These are phyloP conservation scores for Stereocaulon alpinum DNA, from an alignment of 495 filamentous ascomycete species.

Conservation along the genomic window DNA sequence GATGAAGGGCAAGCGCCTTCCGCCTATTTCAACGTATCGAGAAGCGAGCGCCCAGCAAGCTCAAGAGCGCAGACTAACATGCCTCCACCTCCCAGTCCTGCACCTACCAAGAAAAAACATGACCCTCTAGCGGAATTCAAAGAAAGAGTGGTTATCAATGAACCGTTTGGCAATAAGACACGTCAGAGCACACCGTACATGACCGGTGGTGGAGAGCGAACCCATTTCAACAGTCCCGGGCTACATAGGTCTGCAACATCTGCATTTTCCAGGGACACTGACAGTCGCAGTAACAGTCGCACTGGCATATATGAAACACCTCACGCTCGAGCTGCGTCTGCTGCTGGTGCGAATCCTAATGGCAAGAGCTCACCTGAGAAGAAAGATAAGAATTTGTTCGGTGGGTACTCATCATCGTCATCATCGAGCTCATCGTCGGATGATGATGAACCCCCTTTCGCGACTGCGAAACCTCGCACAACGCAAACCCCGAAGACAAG, in stretches of 20 bases:
- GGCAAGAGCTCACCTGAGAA: constrained; percentile 12
- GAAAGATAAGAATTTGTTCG: not conserved
- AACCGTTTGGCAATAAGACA: constrained; percentile 26
- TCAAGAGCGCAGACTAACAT: constrained; percentile 22
- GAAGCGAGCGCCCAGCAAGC: constrained; percentile 30
- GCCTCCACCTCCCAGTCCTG: constrained; percentile 13
- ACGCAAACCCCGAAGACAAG: constrained; percentile 13
- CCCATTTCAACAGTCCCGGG: constrained; percentile 38
- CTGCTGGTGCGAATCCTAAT: constrained; percentile 13
- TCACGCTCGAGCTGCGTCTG: constrained; percentile 15
- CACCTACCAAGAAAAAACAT: constrained; percentile 25
- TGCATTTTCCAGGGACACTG: constrained; percentile 34
- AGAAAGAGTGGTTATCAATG: constrained; percentile 9
- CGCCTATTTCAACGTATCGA: constrained; percentile 36
- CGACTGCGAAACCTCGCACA: constrained; percentile 4
- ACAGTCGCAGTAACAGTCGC: constrained; percentile 12
- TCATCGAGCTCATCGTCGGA: constrained; percentile 20
- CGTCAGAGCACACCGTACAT: constrained; percentile 62
- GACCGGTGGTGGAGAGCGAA: constrained; percentile 59
- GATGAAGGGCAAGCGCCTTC: constrained; percentile 48
- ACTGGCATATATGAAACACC: constrained; percentile 14
- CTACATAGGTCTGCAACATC: constrained; percentile 37
- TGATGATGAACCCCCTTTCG: constrained; percentile 11
- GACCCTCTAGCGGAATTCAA: constrained; percentile 12
- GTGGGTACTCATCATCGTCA: constrained; percentile 18